These are phyloP conservation scores for Cryoendolithus antarcticus DNA, from an alignment of 2,329 filamentous ascomycete genomes.

Conservation along the genomic window DNA sequence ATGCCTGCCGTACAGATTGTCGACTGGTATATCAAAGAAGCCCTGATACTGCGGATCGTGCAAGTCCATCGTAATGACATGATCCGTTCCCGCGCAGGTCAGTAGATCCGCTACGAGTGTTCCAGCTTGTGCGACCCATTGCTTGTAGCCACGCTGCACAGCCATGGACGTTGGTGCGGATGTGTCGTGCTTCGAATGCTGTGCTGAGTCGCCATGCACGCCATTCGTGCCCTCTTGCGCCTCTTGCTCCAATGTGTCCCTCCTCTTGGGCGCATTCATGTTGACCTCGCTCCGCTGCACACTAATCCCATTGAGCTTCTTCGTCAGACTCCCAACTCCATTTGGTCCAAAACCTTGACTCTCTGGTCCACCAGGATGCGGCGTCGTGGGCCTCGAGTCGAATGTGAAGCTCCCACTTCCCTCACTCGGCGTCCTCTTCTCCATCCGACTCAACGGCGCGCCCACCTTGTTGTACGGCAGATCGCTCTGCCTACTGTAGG, in stretches of 20 bases:
- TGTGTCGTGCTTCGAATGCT: no score
- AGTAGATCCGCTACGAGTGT: constrained; percentile 89
- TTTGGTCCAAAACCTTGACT: constrained; percentile 43
- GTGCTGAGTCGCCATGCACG: constrained; percentile 41
- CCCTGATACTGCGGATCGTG: constrained; percentile 96
- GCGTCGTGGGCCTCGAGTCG: constrained; percentile 81
- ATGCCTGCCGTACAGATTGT: constrained; percentile 85
- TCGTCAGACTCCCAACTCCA: constrained; percentile 57
- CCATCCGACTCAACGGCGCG: constrained; percentile 67
- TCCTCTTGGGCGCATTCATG: constrained; percentile 20
- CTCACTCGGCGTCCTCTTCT: constrained; percentile 35
- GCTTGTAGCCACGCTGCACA: constrained; percentile 78
- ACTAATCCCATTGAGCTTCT: constrained; percentile 58
- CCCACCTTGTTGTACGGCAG: constrained; percentile 94
- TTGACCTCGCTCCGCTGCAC: constrained; percentile 37
- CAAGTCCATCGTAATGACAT: constrained; percentile 95
- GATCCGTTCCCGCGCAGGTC: constrained; percentile 89
- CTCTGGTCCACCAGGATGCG: constrained; percentile 57
- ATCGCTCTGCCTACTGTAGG: constrained; percentile 92
- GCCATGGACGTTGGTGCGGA: constrained; percentile 50
- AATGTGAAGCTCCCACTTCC: constrained; percentile 63
- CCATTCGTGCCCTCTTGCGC: constrained; percentile 1
- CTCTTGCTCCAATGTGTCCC: constrained; percentile 20
- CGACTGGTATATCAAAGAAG: constrained; percentile 97
- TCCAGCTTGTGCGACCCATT: constrained; percentile 96